These are phyloP conservation scores for Candida hispaniensis DNA, from an alignment of 805 yeast genomes.

Conservation along the genomic window DNA sequence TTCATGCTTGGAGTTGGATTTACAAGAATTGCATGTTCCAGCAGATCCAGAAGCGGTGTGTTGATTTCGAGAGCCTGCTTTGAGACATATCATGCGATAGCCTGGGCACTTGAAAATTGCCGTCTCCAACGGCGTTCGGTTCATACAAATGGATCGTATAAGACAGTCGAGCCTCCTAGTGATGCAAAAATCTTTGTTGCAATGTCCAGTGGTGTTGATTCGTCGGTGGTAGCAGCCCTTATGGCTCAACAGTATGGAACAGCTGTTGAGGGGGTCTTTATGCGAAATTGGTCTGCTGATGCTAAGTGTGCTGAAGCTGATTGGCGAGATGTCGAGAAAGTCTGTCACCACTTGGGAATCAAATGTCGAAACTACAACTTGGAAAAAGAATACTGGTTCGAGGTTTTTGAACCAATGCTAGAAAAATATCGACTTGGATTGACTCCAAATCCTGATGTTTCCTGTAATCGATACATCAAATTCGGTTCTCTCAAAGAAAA, in stretches of 20 bases:
- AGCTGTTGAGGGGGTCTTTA: constrained; percentile 72
- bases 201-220: constrained; percentile 96
- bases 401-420: constrained; percentile 89
- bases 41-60: no score
- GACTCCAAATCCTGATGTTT: constrained; percentile 93
- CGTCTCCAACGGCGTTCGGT: constrained; percentile 6
- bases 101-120: neutral
- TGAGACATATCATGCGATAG: no score
- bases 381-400: constrained; percentile 85
- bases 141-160: constrained; percentile 8
- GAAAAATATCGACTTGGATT: constrained; percentile 54
- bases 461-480: constrained; percentile 76
- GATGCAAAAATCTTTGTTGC: constrained; percentile 68
- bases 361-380: constrained; percentile 70
- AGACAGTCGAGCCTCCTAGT: constrained; percentile 38
- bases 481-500: constrained; percentile 67
- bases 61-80: no score
- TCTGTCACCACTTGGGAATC: constrained; percentile 50
- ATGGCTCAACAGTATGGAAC: constrained; percentile 37
- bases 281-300: constrained; percentile 73
- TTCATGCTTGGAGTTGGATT: no score
- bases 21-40: no score
- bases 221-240: constrained; percentile 74
- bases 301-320: constrained; percentile 73
- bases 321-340: constrained; percentile 71